These are phyloP conservation scores for Serendipita sp. DNA, from an alignment of 1,284 basidiomycete genomes.

Conservation along the genomic window DNA sequence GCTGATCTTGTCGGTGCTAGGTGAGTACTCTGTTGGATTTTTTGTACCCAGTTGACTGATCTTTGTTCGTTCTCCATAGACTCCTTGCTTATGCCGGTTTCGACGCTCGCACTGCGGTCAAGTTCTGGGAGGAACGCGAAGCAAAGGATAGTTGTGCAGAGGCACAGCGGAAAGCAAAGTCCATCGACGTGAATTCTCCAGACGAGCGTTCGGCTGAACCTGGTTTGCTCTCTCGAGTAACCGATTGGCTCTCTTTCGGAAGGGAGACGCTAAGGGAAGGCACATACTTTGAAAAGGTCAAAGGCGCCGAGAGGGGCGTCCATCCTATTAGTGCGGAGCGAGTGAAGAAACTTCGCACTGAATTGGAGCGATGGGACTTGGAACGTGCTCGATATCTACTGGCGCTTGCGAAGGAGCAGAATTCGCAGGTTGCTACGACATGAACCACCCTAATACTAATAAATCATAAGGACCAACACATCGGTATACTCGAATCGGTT, in stretches of 20 bases:
- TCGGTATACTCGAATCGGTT: neutral
- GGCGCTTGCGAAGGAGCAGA: conserved; percentile 4
- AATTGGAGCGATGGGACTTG: conserved; percentile 52
- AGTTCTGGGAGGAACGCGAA: conserved; percentile 52
- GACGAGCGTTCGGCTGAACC: neutral
- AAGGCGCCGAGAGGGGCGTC: conserved; percentile 15
- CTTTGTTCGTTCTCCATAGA: conserved; percentile 24
- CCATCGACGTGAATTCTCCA: conserved; percentile 1
- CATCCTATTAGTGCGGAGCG: conserved; percentile 55
- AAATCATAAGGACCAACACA: neutral
- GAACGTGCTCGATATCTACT: conserved; percentile 24
- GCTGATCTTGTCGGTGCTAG: conserved; percentile 78
- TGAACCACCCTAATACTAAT: neutral
- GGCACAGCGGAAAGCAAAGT: conserved; percentile 20
- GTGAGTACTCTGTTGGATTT: conserved; percentile 25
- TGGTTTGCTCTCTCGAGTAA: conserved; percentile 4
- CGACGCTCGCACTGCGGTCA: conserved; percentile 58
- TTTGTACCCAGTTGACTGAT: conserved; percentile 6
- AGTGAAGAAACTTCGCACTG: conserved; percentile 39
- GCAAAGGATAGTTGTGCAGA: conserved; percentile 14
- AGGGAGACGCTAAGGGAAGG: conserved; percentile 9
- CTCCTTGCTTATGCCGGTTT: conserved; percentile 78
- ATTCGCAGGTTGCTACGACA: neutral
- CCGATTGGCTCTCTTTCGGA: conserved; percentile 6
- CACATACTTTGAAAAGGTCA: neutral